These are phyloP conservation scores for Brassica rapa DNA, from an alignment of 345 rosid genomes.

Conservation along the genomic window DNA sequence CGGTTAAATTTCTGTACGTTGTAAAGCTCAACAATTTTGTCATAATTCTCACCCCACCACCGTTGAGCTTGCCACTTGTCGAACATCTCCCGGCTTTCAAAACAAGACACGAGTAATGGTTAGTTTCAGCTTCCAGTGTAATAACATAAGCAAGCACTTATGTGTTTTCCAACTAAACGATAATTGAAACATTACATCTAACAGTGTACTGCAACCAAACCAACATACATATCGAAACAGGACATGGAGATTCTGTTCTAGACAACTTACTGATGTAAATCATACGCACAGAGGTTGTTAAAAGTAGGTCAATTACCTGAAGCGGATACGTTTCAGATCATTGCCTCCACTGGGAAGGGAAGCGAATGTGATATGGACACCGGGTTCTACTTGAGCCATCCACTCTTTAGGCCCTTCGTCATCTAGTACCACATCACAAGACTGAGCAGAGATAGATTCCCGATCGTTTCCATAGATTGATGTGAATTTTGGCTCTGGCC, in stretches of 20 bases:
- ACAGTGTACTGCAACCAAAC: neutral
- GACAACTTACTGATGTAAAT: too few species aligned
- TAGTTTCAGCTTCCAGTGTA: slow-evolving; percentile 6
- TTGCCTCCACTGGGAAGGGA: slow-evolving; percentile 92
- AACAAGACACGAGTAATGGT: slow-evolving; percentile 10
- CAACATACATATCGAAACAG: neutral
- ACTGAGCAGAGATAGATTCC: slow-evolving; percentile 59
- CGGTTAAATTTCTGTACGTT: slow-evolving; percentile 95
- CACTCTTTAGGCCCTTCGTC: slow-evolving; percentile 90
- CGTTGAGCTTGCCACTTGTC: slow-evolving; percentile 96
- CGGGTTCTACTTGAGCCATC: slow-evolving; percentile 99
- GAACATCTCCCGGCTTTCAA: slow-evolving; percentile 90
- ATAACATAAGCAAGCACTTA: neutral
- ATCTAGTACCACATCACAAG: slow-evolving; percentile 72
- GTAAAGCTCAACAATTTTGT: slow-evolving; percentile 92
- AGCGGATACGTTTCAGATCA: slow-evolving; percentile 90
- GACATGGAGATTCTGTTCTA: neutral
- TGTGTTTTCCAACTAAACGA: neutral
- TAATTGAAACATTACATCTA: neutral
- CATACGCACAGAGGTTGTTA: slow-evolving; percentile 13
- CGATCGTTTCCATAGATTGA: slow-evolving; percentile 51
- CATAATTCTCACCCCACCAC: slow-evolving; percentile 98
- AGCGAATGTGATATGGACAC: slow-evolving; percentile 93
- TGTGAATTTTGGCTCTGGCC: slow-evolving; percentile 54
- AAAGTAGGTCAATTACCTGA: slow-evolving; percentile 53